These are phyloP conservation scores for Phylloporus scabripes DNA, from an alignment of 768 basidiomycete genomes.

Conservation along the genomic window DNA sequence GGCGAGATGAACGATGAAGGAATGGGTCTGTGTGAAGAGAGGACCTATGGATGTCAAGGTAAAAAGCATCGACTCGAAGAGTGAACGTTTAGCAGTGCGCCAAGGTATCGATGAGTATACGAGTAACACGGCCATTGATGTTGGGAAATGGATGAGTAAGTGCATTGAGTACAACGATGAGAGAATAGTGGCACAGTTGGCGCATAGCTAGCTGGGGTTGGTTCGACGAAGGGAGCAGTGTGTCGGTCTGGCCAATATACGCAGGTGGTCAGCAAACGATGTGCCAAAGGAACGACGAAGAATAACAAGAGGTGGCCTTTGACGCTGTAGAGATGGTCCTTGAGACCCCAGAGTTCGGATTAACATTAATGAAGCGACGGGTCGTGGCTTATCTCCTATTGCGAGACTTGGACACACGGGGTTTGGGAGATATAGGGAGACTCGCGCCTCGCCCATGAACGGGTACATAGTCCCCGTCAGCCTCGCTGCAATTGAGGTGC, in stretches of 20 bases:
- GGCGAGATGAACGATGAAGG: constrained; percentile 2
- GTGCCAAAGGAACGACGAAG: background rate
- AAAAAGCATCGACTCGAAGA: constrained; percentile 6
- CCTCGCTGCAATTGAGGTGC: constrained; percentile 66
- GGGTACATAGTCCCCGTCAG: constrained; percentile 77
- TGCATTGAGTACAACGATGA: constrained; percentile 16
- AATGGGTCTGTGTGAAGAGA: background rate
- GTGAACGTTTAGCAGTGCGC: constrained; percentile 5
- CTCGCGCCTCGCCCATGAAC: constrained; percentile 75
- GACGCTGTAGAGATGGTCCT: background rate
- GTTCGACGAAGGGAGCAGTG: background rate
- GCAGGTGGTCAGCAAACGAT: background rate
- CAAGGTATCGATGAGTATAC: constrained; percentile 12
- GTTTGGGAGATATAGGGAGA: constrained; percentile 37
- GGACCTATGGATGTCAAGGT: background rate
- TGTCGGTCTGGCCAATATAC: background rate
- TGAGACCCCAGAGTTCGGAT: background rate
- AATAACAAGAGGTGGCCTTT: background rate
- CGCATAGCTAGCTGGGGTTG: background rate
- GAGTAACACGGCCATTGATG: background rate
- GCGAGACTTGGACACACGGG: constrained; percentile 52
- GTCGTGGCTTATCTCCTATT: constrained; percentile 38
- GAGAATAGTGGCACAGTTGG: background rate
- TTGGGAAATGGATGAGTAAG: background rate
- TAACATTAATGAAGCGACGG: background rate